Evolutionary conservation across 495 filamentous ascomycete species (phyloP).

Genomic region (Podospora anserina): DNA sequence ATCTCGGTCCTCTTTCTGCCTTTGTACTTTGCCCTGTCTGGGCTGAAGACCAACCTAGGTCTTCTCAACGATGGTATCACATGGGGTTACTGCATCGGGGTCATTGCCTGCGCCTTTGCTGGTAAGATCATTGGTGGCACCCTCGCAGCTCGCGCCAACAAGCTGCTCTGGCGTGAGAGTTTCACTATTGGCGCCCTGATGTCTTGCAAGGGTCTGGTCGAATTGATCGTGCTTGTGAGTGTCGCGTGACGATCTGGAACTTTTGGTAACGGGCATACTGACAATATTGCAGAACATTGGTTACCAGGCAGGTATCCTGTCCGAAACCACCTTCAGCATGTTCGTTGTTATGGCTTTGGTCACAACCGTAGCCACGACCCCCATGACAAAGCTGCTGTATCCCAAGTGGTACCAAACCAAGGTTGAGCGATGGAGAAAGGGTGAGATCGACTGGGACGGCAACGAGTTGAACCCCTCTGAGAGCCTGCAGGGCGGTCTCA

Average conservation of each 20-base stretch:
- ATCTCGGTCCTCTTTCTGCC: constrained; percentile 86
- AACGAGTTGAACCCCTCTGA: constrained; percentile 48
- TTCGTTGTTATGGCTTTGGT: constrained; percentile 98
- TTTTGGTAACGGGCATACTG: constrained; percentile 17
- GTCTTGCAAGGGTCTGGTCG: constrained; percentile 96
- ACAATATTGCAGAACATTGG: constrained; percentile 74
- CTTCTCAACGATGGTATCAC: constrained; percentile 76
- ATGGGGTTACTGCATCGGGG: constrained; percentile 89
- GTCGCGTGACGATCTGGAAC: neutral
- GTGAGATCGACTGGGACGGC: constrained; percentile 93
- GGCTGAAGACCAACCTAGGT: constrained; percentile 84
- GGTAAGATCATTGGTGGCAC: constrained; percentile 87
- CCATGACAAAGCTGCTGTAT: constrained; percentile 72
- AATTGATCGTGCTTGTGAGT: constrained; percentile 88
- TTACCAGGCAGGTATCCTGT: constrained; percentile 85
- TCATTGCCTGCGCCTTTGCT: constrained; percentile 77
- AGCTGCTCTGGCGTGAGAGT: constrained; percentile 89
- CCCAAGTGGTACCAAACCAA: constrained; percentile 90
- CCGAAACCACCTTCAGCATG: constrained; percentile 86
- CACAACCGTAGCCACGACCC: constrained; percentile 89
- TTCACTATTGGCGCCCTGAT: constrained; percentile 89
- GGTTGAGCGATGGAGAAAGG: constrained; percentile 81
- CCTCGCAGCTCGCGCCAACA: constrained; percentile 70
- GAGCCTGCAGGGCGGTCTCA: constrained; percentile 39
- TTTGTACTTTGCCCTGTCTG: constrained; percentile 93